phyloP scores from a whole-genome alignment of 2,329 filamentous ascomycete genomes.

The Fusarium oligoseptatum region DNA sequence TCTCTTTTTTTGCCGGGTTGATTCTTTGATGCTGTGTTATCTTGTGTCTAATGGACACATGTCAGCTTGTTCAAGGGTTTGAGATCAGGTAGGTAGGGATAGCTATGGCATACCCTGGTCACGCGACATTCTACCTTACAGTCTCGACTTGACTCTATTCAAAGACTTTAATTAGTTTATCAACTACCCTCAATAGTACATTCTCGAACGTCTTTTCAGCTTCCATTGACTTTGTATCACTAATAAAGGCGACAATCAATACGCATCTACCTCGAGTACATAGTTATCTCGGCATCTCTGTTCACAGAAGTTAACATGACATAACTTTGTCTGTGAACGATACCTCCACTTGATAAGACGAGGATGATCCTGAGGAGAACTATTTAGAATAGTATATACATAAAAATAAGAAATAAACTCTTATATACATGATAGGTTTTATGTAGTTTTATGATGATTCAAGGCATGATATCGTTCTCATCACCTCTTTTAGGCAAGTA shows the following conservation, averaged over 20 bases:
- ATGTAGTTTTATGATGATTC: background rate
- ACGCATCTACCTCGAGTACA: background rate
- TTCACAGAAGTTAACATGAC: background rate
- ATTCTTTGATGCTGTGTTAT: background rate
- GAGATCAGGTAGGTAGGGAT: background rate
- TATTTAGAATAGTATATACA: background rate
- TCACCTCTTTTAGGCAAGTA: background rate
- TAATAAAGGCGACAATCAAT: background rate
- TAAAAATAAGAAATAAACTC: background rate
- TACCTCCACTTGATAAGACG: background rate
- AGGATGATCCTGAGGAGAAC: background rate
- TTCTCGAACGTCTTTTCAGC: background rate
- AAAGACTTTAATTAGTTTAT: background rate
- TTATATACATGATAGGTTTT: background rate
- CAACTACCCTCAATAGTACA: background rate
- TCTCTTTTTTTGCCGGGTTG: too few species aligned
- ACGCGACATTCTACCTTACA: background rate
- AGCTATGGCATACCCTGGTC: background rate
- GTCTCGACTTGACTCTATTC: background rate
- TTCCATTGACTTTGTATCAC: background rate
- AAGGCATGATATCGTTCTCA: background rate
- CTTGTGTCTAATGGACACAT: background rate
- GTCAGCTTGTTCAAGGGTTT: background rate
- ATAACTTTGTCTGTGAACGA: background rate
- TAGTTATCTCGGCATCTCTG: rapidly evolving